phyloP scores from a whole-genome alignment of 768 basidiomycete genomes.

The Termitomyces sp. region DNA sequence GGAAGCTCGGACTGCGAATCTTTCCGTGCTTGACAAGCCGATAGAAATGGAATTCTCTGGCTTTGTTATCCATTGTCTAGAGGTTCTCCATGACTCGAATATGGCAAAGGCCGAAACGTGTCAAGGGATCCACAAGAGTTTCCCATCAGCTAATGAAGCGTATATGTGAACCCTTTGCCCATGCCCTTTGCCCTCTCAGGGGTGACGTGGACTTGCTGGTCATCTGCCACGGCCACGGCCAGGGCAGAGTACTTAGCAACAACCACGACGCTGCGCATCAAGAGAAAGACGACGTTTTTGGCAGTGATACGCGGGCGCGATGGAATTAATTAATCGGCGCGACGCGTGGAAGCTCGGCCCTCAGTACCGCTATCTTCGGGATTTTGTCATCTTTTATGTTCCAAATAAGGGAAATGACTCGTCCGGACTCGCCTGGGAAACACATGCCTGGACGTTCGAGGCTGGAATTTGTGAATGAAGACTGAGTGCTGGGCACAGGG shows the following conservation, averaged over 20 bases:
- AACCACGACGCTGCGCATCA: not conserved
- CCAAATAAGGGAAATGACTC: constrained; percentile 11
- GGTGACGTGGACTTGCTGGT: not conserved
- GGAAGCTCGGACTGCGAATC: not conserved
- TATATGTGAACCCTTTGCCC: constrained; percentile 10
- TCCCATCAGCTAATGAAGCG: constrained; percentile 5
- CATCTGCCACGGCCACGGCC: not conserved
- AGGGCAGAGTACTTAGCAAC: not conserved
- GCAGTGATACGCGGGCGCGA: not conserved
- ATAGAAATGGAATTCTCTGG: not conserved
- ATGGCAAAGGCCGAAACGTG: not conserved
- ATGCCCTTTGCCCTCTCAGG: constrained; percentile 7
- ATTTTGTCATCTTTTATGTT: constrained; percentile 1
- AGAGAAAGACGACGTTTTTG: not conserved
- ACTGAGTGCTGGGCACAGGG: not conserved
- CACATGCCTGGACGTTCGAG: not conserved
- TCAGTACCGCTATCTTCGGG: constrained; percentile 10
- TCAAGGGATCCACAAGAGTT: constrained; percentile 7
- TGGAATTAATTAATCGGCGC: not conserved
- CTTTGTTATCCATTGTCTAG: not conserved
- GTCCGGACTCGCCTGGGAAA: constrained; percentile 10
- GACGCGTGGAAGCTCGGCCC: constrained; percentile 5
- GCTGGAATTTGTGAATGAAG: not conserved
- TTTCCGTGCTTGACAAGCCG: too few relatives aligned
- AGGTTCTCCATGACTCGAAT: not conserved